These are phyloP conservation scores for Brassica cretica DNA, from an alignment of 345 rosid species.

Conservation along the genomic window DNA sequence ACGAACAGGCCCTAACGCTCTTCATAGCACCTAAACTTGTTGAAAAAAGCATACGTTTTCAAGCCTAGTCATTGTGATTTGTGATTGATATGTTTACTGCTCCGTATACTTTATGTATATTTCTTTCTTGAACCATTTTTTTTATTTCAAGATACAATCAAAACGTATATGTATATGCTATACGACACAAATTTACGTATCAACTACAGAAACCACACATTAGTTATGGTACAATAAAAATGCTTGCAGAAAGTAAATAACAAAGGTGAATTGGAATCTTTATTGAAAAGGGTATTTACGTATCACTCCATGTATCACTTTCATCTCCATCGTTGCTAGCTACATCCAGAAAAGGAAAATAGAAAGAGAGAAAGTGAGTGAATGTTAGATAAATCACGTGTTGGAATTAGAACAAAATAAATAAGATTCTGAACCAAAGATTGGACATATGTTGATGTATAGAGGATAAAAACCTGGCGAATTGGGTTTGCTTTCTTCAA, in stretches of 20 bases:
- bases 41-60: background rate
- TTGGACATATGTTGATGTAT: background rate
- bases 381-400: constrained; percentile 2
- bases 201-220: constrained; percentile 22
- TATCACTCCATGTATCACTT: constrained; percentile 77
- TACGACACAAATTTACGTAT: constrained; percentile 8
- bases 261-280: background rate
- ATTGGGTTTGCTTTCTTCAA: constrained; percentile 91
- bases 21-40: background rate
- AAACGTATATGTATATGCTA: constrained; percentile 1
- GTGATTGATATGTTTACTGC: background rate
- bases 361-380: constrained; percentile 3
- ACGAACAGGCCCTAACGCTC: background rate
- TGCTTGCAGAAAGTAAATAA: constrained; percentile 5
- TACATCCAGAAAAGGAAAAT: constrained; percentile 60
- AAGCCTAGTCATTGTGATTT: background rate
- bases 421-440: constrained; percentile 12
- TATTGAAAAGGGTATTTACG: constrained; percentile 10
- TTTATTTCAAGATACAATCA: constrained; percentile 9
- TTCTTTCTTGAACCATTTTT: constrained; percentile 6
- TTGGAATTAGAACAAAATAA: background rate
- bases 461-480: constrained; percentile 61
- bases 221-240: constrained; percentile 1
- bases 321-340: constrained; percentile 78
- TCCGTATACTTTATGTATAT: background rate